phyloP scores from a whole-genome alignment of 495 filamentous ascomycete species.

The Mytilinidion resinicola region DNA sequence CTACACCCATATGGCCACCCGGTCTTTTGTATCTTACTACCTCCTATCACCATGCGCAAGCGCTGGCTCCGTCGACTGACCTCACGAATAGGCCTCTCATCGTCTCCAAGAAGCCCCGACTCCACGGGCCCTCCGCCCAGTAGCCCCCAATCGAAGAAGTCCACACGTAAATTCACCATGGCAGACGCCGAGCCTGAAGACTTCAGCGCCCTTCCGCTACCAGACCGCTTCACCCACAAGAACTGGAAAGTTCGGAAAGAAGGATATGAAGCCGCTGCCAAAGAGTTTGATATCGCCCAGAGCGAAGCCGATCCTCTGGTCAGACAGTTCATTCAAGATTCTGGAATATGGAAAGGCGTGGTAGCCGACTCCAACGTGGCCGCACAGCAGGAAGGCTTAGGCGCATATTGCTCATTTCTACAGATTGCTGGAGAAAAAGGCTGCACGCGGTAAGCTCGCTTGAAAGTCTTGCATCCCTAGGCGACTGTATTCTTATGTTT shows the following conservation, averaged over 20 bases:
- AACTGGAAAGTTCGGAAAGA: slow-evolving; percentile 96
- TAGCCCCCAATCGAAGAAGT: not conserved
- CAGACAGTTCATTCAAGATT: slow-evolving; percentile 76
- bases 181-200: slow-evolving; percentile 67
- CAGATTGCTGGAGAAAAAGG: slow-evolving; percentile 76
- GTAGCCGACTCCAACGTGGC: slow-evolving; percentile 96
- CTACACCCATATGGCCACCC: too few relatives aligned
- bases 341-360: slow-evolving; percentile 82
- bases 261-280: slow-evolving; percentile 88
- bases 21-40: too few relatives aligned
- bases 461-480: not conserved
- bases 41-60: too few relatives aligned
- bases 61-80: too few relatives aligned
- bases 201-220: slow-evolving; percentile 71
- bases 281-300: slow-evolving; percentile 75
- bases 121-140: slow-evolving; percentile 4
- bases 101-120: too few relatives aligned
- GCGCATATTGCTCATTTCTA: slow-evolving; percentile 78
- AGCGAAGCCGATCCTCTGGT: slow-evolving; percentile 86
- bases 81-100: too few relatives aligned
- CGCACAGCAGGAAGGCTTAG: slow-evolving; percentile 88
- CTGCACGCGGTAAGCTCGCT: slow-evolving; percentile 55
- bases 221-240: slow-evolving; percentile 85
- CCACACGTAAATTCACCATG: slow-evolving; percentile 38
- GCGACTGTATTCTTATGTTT: slow-evolving; percentile 6